A percentile compares a stretch with the other conserved stretches of the same genome.
These are phyloP conservation scores for Xerocomus amazonicus DNA, from an alignment of 1,284 basidiomycete species.

Conservation along the genomic window DNA sequence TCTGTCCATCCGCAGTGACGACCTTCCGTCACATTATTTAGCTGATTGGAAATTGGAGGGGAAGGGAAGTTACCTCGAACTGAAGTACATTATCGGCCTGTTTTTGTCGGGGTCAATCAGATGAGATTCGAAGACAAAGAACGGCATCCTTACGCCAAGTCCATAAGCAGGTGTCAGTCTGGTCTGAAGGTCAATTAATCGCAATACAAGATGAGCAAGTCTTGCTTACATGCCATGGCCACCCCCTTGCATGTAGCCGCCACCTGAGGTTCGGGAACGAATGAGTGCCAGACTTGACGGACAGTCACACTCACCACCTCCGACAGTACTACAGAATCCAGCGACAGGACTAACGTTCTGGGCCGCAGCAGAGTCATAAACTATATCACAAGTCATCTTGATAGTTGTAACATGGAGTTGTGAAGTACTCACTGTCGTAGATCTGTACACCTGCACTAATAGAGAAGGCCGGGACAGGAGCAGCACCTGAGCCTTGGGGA, in stretches of 20 bases:
- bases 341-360: conserved; percentile 15
- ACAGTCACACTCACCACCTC: conserved; percentile 9
- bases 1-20: conserved; percentile 20
- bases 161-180: conserved; percentile 20
- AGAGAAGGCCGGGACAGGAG: conserved; percentile 16
- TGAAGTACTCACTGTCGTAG: conserved; percentile 10
- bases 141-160: conserved; percentile 13
- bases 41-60: too few relatives aligned
- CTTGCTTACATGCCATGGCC: conserved; percentile 20
- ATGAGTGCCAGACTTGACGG: too few relatives aligned
- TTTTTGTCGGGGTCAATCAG: neutral
- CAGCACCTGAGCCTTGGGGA: conserved; percentile 16
- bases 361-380: conserved; percentile 12
- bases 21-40: conserved; percentile 6
- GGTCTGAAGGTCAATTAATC: neutral
- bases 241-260: conserved; percentile 27
- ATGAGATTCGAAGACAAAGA: neutral
- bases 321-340: conserved; percentile 20
- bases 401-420: neutral
- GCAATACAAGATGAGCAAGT: neutral
- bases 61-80: conserved; percentile 11
- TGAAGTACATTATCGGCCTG: conserved; percentile 18
- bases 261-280: conserved; percentile 5
- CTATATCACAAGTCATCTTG: neutral
- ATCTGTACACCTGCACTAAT: conserved; percentile 20